phyloP scores from a whole-genome alignment of 1,284 basidiomycete species.

The Marasmius oreades region DNA sequence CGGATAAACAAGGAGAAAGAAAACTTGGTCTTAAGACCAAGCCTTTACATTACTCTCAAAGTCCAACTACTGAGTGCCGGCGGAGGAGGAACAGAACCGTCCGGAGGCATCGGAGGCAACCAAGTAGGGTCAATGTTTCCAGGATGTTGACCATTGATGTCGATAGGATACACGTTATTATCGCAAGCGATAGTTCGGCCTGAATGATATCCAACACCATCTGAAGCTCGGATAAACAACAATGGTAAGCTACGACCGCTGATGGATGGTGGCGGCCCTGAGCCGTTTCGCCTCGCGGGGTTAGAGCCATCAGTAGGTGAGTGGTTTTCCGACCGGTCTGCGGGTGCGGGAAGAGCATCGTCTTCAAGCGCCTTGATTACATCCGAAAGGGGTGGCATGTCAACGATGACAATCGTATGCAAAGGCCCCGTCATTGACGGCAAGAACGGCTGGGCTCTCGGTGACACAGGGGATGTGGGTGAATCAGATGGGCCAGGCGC shows the following conservation, averaged over 20 bases:
- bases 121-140: slow-evolving; percentile 53
- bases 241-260: slow-evolving; percentile 63
- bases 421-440: slow-evolving; percentile 51
- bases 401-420: slow-evolving; percentile 76
- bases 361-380: slow-evolving; percentile 73
- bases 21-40: neutral
- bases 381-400: slow-evolving; percentile 68
- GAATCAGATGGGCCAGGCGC: slow-evolving; percentile 25
- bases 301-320: slow-evolving; percentile 26
- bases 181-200: slow-evolving; percentile 81
- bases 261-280: slow-evolving; percentile 42
- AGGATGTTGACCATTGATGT: slow-evolving; percentile 42
- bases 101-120: slow-evolving; percentile 66
- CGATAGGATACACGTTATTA: slow-evolving; percentile 70
- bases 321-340: slow-evolving; percentile 35
- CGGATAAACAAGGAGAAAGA: neutral
- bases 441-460: slow-evolving; percentile 22
- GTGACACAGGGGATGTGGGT: slow-evolving; percentile 25
- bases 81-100: slow-evolving; percentile 29
- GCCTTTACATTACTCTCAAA: slow-evolving; percentile 62
- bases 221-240: slow-evolving; percentile 69
- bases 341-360: slow-evolving; percentile 47
- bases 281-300: slow-evolving; percentile 14
- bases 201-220: slow-evolving; percentile 82
- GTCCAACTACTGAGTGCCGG: slow-evolving; percentile 60